Evolutionary conservation across 192 early-diverging fungal species (phyloP).

Genomic region (Entomortierella parvispora): DNA sequence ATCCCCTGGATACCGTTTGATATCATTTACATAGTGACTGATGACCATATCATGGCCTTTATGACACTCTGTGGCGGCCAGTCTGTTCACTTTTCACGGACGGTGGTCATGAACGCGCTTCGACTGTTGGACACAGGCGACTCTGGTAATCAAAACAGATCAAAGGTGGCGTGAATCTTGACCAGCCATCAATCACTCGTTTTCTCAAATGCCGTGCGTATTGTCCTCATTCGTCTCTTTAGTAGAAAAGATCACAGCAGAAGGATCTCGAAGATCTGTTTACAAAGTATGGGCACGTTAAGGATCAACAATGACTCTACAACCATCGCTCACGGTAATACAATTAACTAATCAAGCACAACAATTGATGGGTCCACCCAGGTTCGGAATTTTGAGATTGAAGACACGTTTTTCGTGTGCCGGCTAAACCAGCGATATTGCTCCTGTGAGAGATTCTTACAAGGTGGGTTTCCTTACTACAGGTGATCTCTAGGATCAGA

Average conservation of each 20-base stretch:
- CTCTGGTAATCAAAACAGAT: background rate
- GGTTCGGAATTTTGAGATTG: slow-evolving; percentile 34
- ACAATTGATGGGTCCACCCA: background rate
- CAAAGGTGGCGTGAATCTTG: background rate
- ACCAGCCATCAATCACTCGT: background rate
- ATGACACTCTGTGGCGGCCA: slow-evolving; percentile 30
- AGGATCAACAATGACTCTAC: background rate
- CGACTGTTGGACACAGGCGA: slow-evolving; percentile 35
- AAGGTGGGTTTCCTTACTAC: slow-evolving; percentile 16
- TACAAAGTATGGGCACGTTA: slow-evolving; percentile 21
- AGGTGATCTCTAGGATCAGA: background rate
- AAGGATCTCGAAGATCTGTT: slow-evolving; percentile 5
- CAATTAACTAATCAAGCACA: background rate
- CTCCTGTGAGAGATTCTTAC: slow-evolving; percentile 29
- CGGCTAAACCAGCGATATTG: slow-evolving; percentile 28
- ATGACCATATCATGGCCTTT: slow-evolving; percentile 27
- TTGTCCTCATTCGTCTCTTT: background rate
- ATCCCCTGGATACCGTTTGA: background rate
- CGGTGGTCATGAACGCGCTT: slow-evolving; percentile 33
- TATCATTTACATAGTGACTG: slow-evolving; percentile 14
- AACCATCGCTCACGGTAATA: background rate
- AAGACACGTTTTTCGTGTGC: slow-evolving; percentile 7
- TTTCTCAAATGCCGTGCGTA: background rate
- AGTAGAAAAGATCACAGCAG: slow-evolving; percentile 31
- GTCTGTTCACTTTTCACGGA: slow-evolving; percentile 15